Percentiles rank a stretch among this genome's conserved stretches.
These are phyloP conservation scores for Trichoderma afroharzianum DNA, from an alignment of 2,329 filamentous ascomycete species.

Conservation along the genomic window DNA sequence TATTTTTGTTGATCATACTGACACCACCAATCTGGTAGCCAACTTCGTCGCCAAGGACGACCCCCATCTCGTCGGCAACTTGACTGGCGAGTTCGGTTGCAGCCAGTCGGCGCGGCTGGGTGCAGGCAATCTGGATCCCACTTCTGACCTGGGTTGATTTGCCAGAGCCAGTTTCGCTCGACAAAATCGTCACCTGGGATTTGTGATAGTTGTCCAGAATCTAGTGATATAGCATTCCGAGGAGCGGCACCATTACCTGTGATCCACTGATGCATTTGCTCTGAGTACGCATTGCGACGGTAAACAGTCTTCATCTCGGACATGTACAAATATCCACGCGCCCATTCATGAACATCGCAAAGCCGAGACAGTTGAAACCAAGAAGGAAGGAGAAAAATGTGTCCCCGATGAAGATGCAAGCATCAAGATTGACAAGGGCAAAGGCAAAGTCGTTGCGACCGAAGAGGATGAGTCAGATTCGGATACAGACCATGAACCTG, in stretches of 20 bases:
- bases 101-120: conserved; percentile 61
- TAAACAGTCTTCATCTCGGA: background rate
- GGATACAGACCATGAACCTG: no score
- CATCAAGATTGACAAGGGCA: no score
- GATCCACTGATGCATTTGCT: background rate
- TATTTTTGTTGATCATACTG: background rate
- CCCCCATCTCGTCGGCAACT: background rate
- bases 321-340: background rate
- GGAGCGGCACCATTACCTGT: no score
- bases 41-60: background rate
- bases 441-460: no score
- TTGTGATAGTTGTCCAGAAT: conserved; percentile 17
- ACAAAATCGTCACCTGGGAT: conserved; percentile 19
- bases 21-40: background rate
- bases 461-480: no score
- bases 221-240: no score
- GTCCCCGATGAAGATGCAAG: no score
- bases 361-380: no score
- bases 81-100: background rate
- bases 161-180: conserved; percentile 20
- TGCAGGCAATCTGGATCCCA: conserved; percentile 79
- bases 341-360: background rate
- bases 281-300: background rate
- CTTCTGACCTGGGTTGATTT: conserved; percentile 22
- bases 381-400: no score